phyloP scores from a whole-genome alignment of 331 rosid species.

The Quercus lobata region DNA sequence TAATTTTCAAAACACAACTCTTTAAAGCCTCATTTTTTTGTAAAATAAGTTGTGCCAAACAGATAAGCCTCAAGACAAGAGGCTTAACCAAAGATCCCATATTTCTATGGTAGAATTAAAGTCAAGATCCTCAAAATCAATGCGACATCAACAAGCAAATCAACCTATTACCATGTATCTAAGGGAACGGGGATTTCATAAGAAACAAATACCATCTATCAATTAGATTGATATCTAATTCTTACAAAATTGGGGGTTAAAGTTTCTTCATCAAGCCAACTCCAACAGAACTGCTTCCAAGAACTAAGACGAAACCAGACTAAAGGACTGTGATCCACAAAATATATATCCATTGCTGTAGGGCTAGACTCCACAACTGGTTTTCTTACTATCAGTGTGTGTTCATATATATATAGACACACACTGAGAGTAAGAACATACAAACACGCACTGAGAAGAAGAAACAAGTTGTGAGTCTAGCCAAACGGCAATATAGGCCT shows the following conservation, averaged over 20 bases:
- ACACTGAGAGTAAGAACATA: too few relatives aligned
- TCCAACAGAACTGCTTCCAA: conserved; percentile 4
- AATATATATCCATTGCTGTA: background rate
- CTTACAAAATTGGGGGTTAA: background rate
- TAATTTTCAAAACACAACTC: too few relatives aligned
- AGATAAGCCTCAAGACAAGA: background rate
- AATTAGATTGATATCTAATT: background rate
- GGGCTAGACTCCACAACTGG: background rate
- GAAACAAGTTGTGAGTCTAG: too few relatives aligned
- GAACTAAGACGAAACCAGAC: background rate
- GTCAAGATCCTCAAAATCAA: background rate
- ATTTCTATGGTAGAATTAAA: background rate
- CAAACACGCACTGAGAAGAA: fast-evolving
- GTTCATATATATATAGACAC: background rate
- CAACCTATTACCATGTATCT: background rate
- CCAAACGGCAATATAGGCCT: too few relatives aligned
- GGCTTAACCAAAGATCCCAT: background rate
- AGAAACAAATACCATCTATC: background rate
- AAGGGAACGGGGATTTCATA: background rate
- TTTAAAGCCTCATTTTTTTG: too few relatives aligned
- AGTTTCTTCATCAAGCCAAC: background rate
- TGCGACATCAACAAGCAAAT: background rate
- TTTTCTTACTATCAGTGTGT: background rate
- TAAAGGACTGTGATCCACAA: background rate
- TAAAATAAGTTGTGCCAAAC: too few relatives aligned